A percentile compares a stretch with the other conserved stretches of the same genome.
These are phyloP conservation scores for Amanita pallidorosea DNA, from an alignment of 768 basidiomycete species.

Conservation along the genomic window DNA sequence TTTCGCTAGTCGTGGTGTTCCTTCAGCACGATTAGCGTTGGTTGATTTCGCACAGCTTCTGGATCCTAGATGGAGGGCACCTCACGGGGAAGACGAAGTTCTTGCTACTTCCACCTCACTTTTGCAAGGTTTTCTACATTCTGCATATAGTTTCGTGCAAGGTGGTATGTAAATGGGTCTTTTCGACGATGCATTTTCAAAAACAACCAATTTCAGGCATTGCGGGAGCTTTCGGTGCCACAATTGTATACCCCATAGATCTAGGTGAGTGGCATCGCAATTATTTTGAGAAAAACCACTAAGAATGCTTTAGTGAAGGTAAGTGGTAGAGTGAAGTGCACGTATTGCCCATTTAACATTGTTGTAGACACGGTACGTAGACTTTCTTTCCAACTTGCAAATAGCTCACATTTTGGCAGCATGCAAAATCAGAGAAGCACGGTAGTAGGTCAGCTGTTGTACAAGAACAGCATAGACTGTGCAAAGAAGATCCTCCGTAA, in stretches of 20 bases:
- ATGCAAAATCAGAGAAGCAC: slow-evolving; percentile 98
- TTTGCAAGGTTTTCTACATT: slow-evolving; percentile 49
- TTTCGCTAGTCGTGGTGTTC: slow-evolving; percentile 79
- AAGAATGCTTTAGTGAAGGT: slow-evolving; percentile 55
- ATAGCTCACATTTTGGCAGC: slow-evolving; percentile 23
- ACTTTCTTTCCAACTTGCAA: not conserved
- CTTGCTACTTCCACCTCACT: slow-evolving; percentile 27
- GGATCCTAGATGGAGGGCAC: slow-evolving; percentile 81
- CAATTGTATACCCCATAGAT: slow-evolving; percentile 97
- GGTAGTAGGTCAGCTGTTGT: slow-evolving; percentile 92
- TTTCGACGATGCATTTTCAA: not conserved
- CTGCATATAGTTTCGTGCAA: slow-evolving; percentile 77
- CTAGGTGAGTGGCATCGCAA: slow-evolving; percentile 45
- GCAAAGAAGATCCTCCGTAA: slow-evolving; percentile 88
- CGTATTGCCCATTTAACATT: slow-evolving; percentile 3
- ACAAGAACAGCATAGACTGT: slow-evolving; percentile 95
- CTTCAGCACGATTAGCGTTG: slow-evolving; percentile 62
- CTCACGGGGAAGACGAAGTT: slow-evolving; percentile 39
- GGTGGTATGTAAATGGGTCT: slow-evolving; percentile 43
- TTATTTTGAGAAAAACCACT: not conserved
- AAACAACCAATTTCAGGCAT: slow-evolving; percentile 38
- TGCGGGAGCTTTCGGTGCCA: slow-evolving; percentile 91
- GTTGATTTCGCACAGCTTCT: slow-evolving; percentile 89
- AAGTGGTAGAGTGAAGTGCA: slow-evolving; percentile 13
- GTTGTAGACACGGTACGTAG: slow-evolving; percentile 46